Evolutionary conservation across 1,284 basidiomycete genomes (phyloP), one percentile per base, ranked within the genome.

Genomic region (Austroboletus novae-zelandiae): DNA sequence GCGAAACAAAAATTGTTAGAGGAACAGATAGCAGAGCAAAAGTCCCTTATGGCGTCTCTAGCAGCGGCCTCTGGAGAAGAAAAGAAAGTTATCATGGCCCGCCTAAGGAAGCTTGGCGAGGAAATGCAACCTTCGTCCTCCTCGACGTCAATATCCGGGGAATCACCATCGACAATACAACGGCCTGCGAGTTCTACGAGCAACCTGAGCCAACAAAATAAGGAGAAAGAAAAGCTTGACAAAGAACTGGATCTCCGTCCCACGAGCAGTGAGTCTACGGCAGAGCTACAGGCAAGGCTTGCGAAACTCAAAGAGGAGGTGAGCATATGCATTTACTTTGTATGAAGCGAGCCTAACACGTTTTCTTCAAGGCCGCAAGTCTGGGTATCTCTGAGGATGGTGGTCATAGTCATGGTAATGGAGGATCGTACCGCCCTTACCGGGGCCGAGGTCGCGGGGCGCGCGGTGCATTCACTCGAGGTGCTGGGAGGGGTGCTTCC

Each of bases 11-110:
- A 85, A 50, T 75, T 86, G 43, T 74, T 94, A 20, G 91, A 97
- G 58, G 80, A 87, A 59, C 85, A 91, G 64, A 91, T 97, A 56
- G 80, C 86, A 0, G 93, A 96, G 72, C 94, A 96, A 70, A 97
- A 96, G 71, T 76, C 83, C 7, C 74, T 97, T 44, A 88, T 97
- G 80, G 80, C 79, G 20, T 81, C 84, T 40, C 73, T 94, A 13
- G 71, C 73, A 20, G 79, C 79, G 18, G 83, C 85, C 8, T 77
- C 84, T 15, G 66, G 78, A 0, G 79, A 84, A 36, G 90, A 93
- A 70, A 96, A 92, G 75, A 86, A 93, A 66, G 74, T 74, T 37
- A 85, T 94, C 50, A 86, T 95, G 80, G 75, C 76, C 6, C 79
- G 86, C 56, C 70, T 96, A 51, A 83, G 89, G 59, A 89, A 88